A percentile compares a stretch with the other conserved stretches of the same genome.
phyloP scores from a whole-genome alignment of 1,284 basidiomycete species.

The Trichosporon sp. region DNA sequence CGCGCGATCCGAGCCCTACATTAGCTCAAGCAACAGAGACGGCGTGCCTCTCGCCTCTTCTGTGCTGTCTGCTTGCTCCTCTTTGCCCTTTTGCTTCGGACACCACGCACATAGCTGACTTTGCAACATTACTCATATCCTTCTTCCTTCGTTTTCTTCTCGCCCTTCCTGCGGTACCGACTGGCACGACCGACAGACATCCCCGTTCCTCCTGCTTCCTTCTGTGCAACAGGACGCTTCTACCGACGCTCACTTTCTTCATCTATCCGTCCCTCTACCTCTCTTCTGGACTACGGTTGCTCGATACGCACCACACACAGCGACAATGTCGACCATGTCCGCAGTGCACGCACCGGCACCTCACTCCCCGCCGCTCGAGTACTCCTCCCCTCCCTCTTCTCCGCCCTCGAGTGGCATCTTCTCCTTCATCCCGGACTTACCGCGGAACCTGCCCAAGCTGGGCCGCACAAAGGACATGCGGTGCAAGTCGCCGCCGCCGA shows the following conservation, averaged over 20 bases:
- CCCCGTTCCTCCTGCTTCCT: neutral
- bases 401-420: neutral
- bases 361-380: conserved; percentile 9
- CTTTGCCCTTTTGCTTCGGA: neutral
- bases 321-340: conserved; percentile 1
- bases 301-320: neutral
- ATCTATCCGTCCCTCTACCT: neutral
- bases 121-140: neutral
- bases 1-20: neutral
- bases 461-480: neutral
- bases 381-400: neutral
- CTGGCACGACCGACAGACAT: neutral
- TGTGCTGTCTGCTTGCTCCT: neutral
- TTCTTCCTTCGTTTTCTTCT: neutral
- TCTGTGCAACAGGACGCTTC: neutral
- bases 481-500: conserved; percentile 1
- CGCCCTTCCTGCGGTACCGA: neutral
- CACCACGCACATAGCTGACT: neutral
- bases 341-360: neutral
- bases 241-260: conserved; percentile 1
- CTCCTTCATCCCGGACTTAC: conserved; percentile 7
- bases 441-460: neutral
- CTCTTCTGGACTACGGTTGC: neutral
- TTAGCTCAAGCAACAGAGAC: neutral
- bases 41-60: neutral